Evolutionary conservation across 495 filamentous ascomycete genomes (phyloP).

Genomic region (Pseudevernia furfuracea): DNA sequence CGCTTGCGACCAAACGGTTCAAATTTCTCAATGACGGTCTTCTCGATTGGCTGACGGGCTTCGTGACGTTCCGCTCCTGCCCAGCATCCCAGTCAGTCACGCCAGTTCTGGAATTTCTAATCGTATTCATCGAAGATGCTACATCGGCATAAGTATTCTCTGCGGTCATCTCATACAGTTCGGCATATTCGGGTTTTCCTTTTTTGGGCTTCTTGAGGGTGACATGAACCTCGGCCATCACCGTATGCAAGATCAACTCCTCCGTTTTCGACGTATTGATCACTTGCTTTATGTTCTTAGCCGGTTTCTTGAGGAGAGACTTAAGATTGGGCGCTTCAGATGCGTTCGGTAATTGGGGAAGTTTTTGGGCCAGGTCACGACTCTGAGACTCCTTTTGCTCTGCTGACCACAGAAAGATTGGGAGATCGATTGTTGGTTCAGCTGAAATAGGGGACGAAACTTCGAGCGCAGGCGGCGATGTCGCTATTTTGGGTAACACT

Average conservation of each 20-base stretch:
- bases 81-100: background rate
- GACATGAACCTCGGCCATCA: slow-evolving; percentile 6
- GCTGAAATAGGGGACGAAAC: background rate
- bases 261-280: slow-evolving; percentile 9
- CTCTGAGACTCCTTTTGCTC: background rate
- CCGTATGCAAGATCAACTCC: slow-evolving; percentile 13
- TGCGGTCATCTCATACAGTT: slow-evolving; percentile 1
- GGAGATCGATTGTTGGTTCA: background rate
- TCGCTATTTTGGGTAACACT: slow-evolving; percentile 1
- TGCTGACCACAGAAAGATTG: slow-evolving; percentile 13
- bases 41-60: background rate
- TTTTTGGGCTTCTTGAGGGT: slow-evolving; percentile 9
- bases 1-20: background rate
- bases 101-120: background rate
- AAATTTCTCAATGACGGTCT: background rate
- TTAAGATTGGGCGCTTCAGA: background rate
- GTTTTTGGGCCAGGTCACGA: background rate
- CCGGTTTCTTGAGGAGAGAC: background rate
- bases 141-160: background rate
- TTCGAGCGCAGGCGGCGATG: background rate
- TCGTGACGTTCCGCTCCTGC: background rate
- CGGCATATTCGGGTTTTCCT: slow-evolving; percentile 6
- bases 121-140: background rate
- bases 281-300: background rate
- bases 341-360: background rate